These are phyloP conservation scores for Podospora pseudoanserina DNA, from an alignment of 495 filamentous ascomycete genomes.

Conservation along the genomic window DNA sequence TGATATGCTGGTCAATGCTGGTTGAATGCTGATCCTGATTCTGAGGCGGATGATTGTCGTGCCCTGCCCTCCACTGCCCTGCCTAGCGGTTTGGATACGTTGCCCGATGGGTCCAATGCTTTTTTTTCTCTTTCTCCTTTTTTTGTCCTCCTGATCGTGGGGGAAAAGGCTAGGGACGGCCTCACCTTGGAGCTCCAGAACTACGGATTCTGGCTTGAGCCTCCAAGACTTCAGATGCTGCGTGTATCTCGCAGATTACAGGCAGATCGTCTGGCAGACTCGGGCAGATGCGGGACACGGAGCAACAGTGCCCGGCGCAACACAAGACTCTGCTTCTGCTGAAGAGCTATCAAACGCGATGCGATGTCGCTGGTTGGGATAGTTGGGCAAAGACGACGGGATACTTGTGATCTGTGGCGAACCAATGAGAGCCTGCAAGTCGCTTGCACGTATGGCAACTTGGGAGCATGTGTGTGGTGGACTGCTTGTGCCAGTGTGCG, in stretches of 20 bases:
- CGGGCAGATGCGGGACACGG: conserved; percentile 1
- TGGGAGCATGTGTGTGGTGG: conserved; percentile 32
- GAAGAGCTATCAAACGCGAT: not conserved
- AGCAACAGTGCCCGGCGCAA: conserved; percentile 1
- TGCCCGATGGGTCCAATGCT: not conserved
- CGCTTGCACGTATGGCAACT: conserved; percentile 25
- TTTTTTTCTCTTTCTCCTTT: not conserved
- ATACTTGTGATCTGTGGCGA: conserved; percentile 22
- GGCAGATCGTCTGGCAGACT: not conserved
- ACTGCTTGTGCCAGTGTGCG: conserved; percentile 13
- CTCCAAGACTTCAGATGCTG: not conserved
- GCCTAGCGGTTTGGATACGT: not conserved
- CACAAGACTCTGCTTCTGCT: not conserved
- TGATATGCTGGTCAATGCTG: not conserved
- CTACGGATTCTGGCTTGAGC: not conserved
- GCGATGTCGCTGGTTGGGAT: conserved; percentile 2
- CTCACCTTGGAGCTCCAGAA: not conserved
- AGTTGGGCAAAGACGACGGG: conserved; percentile 4
- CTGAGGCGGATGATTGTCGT: not conserved
- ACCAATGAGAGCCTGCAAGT: conserved; percentile 23
- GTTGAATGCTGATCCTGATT: not conserved
- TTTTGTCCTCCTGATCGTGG: not conserved
- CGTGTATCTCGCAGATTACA: not conserved
- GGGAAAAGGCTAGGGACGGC: not conserved
- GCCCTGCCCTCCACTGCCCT: not conserved